Evolutionary conservation across 768 basidiomycete genomes (phyloP), one percentile per base, ranked within the genome.

Genomic region (Suillus decipiens): DNA sequence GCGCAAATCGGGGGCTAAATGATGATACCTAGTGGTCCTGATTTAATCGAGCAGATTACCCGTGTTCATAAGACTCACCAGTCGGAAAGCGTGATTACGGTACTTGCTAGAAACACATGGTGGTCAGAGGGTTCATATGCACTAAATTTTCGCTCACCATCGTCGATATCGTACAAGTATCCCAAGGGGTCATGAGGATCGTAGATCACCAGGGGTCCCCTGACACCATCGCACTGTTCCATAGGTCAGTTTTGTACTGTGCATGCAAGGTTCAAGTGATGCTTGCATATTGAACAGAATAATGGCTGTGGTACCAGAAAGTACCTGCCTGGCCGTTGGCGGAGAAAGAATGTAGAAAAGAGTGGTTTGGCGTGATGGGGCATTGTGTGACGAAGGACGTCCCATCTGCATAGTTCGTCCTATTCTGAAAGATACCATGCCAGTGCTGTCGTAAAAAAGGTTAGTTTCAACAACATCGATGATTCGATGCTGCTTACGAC

Each of bases 341-440:
- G 15, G 63, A 66, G 12, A 76, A 72, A 15, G 66, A 63, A 41
- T 76, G 66, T 28, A 69, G 59, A 54, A 74, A 76, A 9, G 57
- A 59, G 12, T 17, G 41, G 36, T 66, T 39, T 8, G 68, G 64
- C 34, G 50, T 63, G 36, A 72, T 69, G 17, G 76, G 76, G 47
- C 76, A 77, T 55, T 71, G 75, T 15, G 77, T 71, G 12, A 81
- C 70, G 34, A 71, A 73, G 2, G 72, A 69, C 2, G 74, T 65
- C 11, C 85, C 85, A 61, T 86, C 85, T 0, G 76, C 80, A 71
- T 74, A 81, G 61, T 77, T 81, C 7, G 79, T 78, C 3, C 65
- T 61, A 1, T 70, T 67, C 67, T 85, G 84, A 59, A 71, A 76
- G 53, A 86, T 69, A 2, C 85, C 84, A 67, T 86, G 85, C 83